Percentiles rank a stretch among this genome's conserved stretches.
phyloP scores from a whole-genome alignment of 371 early-diverging fungal genomes.

The Choanephora cucurbitarum region DNA sequence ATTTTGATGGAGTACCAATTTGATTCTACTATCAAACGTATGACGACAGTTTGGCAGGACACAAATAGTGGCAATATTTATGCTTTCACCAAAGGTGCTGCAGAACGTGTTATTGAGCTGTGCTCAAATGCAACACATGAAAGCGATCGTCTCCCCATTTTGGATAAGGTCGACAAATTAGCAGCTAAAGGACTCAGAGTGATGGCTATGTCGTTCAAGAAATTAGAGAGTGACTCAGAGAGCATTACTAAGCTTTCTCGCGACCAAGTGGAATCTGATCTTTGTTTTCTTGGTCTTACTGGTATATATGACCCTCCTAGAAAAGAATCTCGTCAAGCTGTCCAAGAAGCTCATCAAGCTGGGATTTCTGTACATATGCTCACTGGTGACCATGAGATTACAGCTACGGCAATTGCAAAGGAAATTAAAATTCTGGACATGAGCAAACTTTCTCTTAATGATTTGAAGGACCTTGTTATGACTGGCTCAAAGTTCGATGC shows the following conservation, averaged over 20 bases:
- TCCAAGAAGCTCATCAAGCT: constrained; percentile 81
- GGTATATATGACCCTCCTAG: constrained; percentile 94
- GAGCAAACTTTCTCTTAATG: constrained; percentile 30
- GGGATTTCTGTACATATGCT: constrained; percentile 94
- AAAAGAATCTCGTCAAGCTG: constrained; percentile 70
- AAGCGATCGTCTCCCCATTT: constrained; percentile 17
- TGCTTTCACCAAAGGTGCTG: constrained; percentile 69
- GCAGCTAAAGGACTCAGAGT: constrained; percentile 55
- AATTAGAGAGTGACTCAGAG: constrained; percentile 29
- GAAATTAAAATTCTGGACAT: constrained; percentile 82
- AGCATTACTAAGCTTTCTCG: constrained; percentile 44
- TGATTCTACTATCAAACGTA: constrained; percentile 83
- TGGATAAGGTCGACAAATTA: constrained; percentile 24
- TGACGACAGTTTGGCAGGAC: constrained; percentile 54
- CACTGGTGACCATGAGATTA: constrained; percentile 91
- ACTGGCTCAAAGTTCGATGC: constrained; percentile 83
- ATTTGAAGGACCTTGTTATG: constrained; percentile 69
- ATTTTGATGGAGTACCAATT: constrained; percentile 74
- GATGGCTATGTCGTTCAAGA: constrained; percentile 65
- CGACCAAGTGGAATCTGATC: constrained; percentile 63
- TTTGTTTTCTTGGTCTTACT: constrained; percentile 84
- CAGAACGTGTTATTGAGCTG: constrained; percentile 67
- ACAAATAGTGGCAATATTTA: constrained; percentile 16
- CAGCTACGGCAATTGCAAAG: constrained; percentile 89
- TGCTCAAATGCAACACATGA: constrained; percentile 44